Conservation (phyloP, 495 filamentous ascomycete genomes). For the Friedmanniomyces endolithicus region DNA sequence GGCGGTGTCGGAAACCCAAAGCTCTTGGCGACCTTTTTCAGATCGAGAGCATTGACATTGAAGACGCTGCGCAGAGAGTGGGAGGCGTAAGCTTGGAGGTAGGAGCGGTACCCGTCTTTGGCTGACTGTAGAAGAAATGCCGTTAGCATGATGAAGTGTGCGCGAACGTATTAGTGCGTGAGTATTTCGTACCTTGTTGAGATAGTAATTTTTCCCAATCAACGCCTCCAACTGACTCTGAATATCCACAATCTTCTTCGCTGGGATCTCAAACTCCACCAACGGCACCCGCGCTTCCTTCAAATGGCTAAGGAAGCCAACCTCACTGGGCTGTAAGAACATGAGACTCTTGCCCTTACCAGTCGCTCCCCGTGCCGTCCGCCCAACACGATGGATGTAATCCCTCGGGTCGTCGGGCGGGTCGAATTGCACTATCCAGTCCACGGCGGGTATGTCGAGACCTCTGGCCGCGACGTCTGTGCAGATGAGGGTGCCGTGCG, state of each 20-base stretch:
- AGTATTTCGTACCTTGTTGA: conserved; percentile 56
- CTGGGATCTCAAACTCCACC: conserved; percentile 89
- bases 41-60: conserved; percentile 84
- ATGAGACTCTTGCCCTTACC: conserved; percentile 74
- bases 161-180: background rate
- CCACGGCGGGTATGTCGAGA: conserved; percentile 84
- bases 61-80: conserved; percentile 84
- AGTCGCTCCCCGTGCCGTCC: conserved; percentile 77
- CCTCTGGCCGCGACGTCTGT: conserved; percentile 94
- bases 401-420: conserved; percentile 81
- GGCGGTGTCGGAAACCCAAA: conserved; percentile 89
- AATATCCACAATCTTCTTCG: conserved; percentile 80
- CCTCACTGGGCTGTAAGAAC: conserved; percentile 84
- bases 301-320: conserved; percentile 82
- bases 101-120: conserved; percentile 65
- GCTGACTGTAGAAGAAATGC: conserved; percentile 37
- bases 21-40: conserved; percentile 83
- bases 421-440: conserved; percentile 94
- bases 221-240: conserved; percentile 90
- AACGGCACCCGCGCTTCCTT: conserved; percentile 88
- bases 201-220: conserved; percentile 88
- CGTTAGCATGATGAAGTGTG: background rate
- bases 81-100: conserved; percentile 87
- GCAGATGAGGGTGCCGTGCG: conserved; percentile 79
- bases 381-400: conserved; percentile 95